phyloP scores from a whole-genome alignment of 805 yeast species.

The Cyberlindnera amylophila region DNA sequence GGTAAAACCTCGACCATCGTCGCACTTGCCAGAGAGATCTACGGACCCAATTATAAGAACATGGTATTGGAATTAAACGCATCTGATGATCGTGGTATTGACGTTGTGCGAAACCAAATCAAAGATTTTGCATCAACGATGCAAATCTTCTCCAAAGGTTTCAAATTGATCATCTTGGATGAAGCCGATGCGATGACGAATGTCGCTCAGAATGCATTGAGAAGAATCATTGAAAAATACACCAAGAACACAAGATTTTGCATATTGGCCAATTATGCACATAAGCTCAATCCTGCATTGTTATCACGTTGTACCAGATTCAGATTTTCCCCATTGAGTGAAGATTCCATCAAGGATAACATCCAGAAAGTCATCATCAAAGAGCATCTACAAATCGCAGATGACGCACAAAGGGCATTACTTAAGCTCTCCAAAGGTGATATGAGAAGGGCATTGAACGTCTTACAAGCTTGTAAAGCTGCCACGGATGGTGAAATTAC shows the following conservation, averaged over 20 bases:
- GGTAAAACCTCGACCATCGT: constrained; percentile 88
- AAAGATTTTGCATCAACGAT: constrained; percentile 94
- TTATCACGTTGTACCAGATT: constrained; percentile 93
- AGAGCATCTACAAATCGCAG: constrained; percentile 58
- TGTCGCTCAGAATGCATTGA: constrained; percentile 78
- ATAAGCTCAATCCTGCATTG: constrained; percentile 92
- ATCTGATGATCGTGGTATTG: constrained; percentile 96
- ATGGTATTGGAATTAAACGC: constrained; percentile 96
- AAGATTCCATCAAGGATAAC: constrained; percentile 64
- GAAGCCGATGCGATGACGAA: constrained; percentile 96
- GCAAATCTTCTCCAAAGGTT: constrained; percentile 84
- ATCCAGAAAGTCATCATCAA: constrained; percentile 62
- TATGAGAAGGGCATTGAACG: constrained; percentile 93
- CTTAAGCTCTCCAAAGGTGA: constrained; percentile 83
- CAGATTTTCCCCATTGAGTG: constrained; percentile 79
- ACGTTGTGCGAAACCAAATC: constrained; percentile 95
- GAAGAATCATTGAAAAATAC: constrained; percentile 82
- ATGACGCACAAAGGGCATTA: constrained; percentile 62
- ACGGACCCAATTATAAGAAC: constrained; percentile 75
- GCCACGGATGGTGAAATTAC: constrained; percentile 64
- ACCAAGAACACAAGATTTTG: constrained; percentile 95
- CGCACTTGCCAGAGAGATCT: constrained; percentile 83
- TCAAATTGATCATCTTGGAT: constrained; percentile 87
- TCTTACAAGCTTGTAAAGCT: constrained; percentile 89
- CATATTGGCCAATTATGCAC: constrained; percentile 92